Evolutionary conservation across 1,139 yeast species (phyloP).

Genomic region (Yamadazyma diddensiae): DNA sequence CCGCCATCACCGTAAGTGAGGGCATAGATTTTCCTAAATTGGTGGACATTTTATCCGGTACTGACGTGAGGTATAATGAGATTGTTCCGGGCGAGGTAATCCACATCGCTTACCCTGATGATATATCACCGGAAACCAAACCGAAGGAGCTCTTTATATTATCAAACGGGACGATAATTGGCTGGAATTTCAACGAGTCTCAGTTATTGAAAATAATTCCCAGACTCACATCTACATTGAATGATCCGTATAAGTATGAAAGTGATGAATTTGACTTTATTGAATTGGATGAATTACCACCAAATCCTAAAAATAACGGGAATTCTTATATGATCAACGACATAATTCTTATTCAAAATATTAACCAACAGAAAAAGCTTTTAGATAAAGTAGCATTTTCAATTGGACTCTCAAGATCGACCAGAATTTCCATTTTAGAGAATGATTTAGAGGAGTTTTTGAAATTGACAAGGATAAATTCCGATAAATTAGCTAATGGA

Average conservation of each 20-base stretch:
- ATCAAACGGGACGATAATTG: conserved; percentile 72
- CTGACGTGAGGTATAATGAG: conserved; percentile 16
- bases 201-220: conserved; percentile 47
- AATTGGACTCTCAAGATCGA: conserved; percentile 81
- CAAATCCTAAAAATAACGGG: conserved; percentile 26
- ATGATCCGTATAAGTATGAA: conserved; percentile 52
- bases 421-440: conserved; percentile 79
- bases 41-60: conserved; percentile 1
- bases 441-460: conserved; percentile 67
- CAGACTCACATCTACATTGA: conserved; percentile 32
- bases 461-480: conserved; percentile 56
- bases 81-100: conserved; percentile 76
- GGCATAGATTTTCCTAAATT: conserved; percentile 11
- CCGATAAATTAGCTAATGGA: conserved; percentile 68
- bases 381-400: conserved; percentile 88
- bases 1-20: conserved; percentile 16
- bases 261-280: conserved; percentile 86
- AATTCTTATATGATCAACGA: conserved; percentile 61
- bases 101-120: conserved; percentile 25
- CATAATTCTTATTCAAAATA: conserved; percentile 59
- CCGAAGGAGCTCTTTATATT: conserved; percentile 20
- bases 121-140: not conserved
- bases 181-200: conserved; percentile 72
- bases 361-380: conserved; percentile 42
- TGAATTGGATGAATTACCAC: conserved; percentile 38